These are phyloP conservation scores for Globisporangium spiculum DNA, from an alignment of 352 stramenopile genomes.

Conservation along the genomic window DNA sequence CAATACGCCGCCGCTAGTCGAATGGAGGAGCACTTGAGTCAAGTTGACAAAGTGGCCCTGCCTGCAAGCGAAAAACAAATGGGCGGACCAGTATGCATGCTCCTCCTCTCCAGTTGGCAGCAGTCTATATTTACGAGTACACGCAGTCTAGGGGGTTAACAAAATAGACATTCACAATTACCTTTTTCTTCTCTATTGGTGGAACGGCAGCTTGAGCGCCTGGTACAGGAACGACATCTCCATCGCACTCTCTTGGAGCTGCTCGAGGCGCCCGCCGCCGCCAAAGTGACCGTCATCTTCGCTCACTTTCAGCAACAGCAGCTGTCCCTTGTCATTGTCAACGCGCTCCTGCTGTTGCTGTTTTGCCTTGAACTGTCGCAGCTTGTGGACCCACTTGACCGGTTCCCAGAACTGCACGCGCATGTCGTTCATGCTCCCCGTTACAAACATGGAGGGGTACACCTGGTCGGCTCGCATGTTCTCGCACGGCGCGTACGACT, in stretches of 20 bases:
- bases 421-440: constrained; percentile 78
- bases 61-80: neutral
- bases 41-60: neutral
- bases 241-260: constrained; percentile 75
- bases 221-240: constrained; percentile 85
- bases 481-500: constrained; percentile 77
- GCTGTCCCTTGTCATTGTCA: constrained; percentile 20
- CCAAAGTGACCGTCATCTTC: constrained; percentile 84
- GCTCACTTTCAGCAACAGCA: constrained; percentile 71
- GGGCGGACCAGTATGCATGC: neutral
- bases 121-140: constrained; percentile 7
- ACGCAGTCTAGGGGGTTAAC: constrained; percentile 1
- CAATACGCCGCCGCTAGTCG: neutral
- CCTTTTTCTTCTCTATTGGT: constrained; percentile 18
- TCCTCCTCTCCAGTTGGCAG: neutral
- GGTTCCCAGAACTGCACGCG: constrained; percentile 86
- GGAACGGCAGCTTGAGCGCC: constrained; percentile 45
- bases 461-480: constrained; percentile 44
- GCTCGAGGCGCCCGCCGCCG: constrained; percentile 66
- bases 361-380: constrained; percentile 49
- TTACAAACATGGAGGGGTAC: constrained; percentile 85
- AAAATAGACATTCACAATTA: constrained; percentile 13
- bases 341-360: neutral
- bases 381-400: constrained; percentile 80
- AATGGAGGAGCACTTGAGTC: neutral